Percentiles rank a stretch among this genome's conserved stretches.
These are phyloP conservation scores for Emergomyces pasteurianus DNA, from an alignment of 2,329 filamentous ascomycete genomes.

Conservation along the genomic window DNA sequence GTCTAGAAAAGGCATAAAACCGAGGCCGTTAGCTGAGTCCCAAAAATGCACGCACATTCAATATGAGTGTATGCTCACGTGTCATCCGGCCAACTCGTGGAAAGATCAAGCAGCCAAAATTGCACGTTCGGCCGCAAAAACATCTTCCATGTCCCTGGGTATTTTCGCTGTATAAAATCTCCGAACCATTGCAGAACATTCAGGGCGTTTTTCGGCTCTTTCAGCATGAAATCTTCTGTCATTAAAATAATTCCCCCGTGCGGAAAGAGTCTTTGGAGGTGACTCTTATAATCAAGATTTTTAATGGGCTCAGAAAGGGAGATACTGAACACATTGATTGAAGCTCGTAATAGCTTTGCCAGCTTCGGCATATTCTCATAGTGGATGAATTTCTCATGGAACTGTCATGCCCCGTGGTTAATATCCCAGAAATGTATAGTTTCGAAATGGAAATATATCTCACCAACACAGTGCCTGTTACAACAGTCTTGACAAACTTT, in stretches of 20 bases:
- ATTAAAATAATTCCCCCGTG: conserved; percentile 27
- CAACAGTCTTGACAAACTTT: conserved; percentile 19
- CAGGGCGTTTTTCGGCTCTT: conserved; percentile 18
- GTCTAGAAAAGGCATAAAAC: conserved; percentile 4
- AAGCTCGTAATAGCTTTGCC: conserved; percentile 13
- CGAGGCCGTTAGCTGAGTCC: neutral
- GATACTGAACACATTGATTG: conserved; percentile 26
- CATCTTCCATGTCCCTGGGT: conserved; percentile 25
- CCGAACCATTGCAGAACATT: conserved; percentile 28
- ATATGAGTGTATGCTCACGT: conserved; percentile 11
- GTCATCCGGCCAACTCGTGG: conserved; percentile 10
- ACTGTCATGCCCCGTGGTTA: conserved; percentile 12
- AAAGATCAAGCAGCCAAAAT: conserved; percentile 21
- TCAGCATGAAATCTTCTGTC: conserved; percentile 29
- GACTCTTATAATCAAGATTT: conserved; percentile 11
- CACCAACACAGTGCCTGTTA: conserved; percentile 24
- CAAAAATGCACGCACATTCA: neutral
- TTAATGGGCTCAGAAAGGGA: conserved; percentile 19
- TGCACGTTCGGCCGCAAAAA: conserved; percentile 27
- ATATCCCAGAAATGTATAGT: neutral
- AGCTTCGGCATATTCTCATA: conserved; percentile 21
- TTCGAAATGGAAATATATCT: conserved; percentile 3
- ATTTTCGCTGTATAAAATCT: conserved; percentile 12
- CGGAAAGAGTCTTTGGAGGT: conserved; percentile 28
- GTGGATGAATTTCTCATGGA: conserved; percentile 25